Conservation (phyloP, 164 flowering plant genomes). For the Stephania japonica region DNA sequence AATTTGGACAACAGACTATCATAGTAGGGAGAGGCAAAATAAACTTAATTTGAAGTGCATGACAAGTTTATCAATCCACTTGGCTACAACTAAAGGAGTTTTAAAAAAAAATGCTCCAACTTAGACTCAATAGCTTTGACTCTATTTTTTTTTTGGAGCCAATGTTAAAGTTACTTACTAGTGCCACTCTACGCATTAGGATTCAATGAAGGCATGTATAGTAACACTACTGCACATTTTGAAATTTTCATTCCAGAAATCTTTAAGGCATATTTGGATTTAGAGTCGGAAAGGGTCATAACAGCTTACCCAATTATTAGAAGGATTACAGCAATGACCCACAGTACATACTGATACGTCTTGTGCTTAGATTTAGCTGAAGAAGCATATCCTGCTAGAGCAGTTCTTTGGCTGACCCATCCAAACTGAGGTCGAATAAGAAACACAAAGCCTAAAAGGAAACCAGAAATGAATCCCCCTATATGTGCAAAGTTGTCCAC, state of each 20-base stretch:
- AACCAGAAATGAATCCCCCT: slow-evolving; percentile 88
- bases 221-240: too few species aligned
- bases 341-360: slow-evolving; percentile 67
- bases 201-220: too few species aligned
- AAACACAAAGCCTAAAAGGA: slow-evolving; percentile 87
- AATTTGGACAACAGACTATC: neutral
- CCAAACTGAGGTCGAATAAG: slow-evolving; percentile 90
- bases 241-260: too few species aligned
- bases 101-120: too few species aligned
- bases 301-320: slow-evolving; percentile 63
- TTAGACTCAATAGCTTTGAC: too few species aligned
- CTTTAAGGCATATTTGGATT: neutral
- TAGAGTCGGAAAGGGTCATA: neutral
- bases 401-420: slow-evolving; percentile 63
- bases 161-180: too few species aligned
- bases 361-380: slow-evolving; percentile 49
- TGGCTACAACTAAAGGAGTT: too few species aligned
- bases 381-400: slow-evolving; percentile 27
- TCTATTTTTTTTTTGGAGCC: too few species aligned
- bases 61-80: neutral
- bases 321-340: slow-evolving; percentile 58
- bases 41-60: neutral
- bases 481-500: slow-evolving; percentile 96
- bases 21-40: neutral
- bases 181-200: too few species aligned